phyloP scores from a whole-genome alignment of 1,139 yeast genomes.

The Kurtzmaniella quercitrusa region DNA sequence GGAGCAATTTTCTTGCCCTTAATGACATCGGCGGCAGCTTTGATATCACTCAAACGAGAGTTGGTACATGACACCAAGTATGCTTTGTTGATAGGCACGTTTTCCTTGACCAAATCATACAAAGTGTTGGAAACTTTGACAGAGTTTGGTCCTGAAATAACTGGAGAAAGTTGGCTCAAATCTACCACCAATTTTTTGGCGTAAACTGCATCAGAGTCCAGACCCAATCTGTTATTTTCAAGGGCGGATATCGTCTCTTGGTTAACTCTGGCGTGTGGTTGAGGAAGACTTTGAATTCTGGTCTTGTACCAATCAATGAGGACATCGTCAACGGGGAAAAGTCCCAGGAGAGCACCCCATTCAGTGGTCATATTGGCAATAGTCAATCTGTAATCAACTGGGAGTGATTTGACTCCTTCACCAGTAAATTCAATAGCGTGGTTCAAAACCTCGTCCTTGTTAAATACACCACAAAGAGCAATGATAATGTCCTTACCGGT shows the following conservation, averaged over 20 bases:
- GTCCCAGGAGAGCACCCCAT: conserved; percentile 98
- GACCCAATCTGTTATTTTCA: conserved; percentile 36
- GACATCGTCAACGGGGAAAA: conserved; percentile 87
- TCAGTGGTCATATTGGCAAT: conserved; percentile 99
- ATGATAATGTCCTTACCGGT: conserved; percentile 97
- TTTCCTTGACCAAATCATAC: conserved; percentile 64
- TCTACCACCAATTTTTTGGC: conserved; percentile 86
- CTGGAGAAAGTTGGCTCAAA: conserved; percentile 81
- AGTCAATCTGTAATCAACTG: conserved; percentile 89
- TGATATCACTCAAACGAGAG: conserved; percentile 85
- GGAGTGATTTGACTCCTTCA: conserved; percentile 66
- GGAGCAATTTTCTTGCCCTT: conserved; percentile 77
- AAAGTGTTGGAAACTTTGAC: conserved; percentile 86
- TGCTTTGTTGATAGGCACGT: conserved; percentile 85
- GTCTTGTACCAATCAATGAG: conserved; percentile 73
- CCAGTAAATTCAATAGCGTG: conserved; percentile 98
- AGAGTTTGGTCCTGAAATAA: conserved; percentile 93
- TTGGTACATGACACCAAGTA: conserved; percentile 97
- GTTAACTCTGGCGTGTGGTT: conserved; percentile 85
- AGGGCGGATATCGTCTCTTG: conserved; percentile 50
- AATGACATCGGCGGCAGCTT: conserved; percentile 89
- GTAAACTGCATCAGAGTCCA: conserved; percentile 77
- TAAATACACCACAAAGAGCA: conserved; percentile 90
- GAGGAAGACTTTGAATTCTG: conserved; percentile 62
- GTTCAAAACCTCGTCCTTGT: conserved; percentile 92